Evolutionary conservation across 208 protist genomes (phyloP).

Genomic region (Acanthamoeba healyi): DNA sequence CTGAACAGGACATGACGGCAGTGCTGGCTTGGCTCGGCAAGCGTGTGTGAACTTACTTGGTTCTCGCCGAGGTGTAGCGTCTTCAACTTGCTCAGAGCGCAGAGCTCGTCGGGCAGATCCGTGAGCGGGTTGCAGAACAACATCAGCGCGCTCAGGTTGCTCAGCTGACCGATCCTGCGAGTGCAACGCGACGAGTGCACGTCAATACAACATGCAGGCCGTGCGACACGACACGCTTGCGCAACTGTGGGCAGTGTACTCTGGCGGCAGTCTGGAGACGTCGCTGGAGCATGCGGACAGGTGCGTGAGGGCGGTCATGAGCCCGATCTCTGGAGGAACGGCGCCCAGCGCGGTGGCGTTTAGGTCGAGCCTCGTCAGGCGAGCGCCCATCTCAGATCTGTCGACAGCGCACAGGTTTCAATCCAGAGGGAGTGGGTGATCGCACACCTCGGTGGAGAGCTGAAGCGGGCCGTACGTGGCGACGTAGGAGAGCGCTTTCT

Average conservation of each 20-base stretch:
- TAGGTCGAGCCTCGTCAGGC: neutral
- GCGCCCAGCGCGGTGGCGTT: neutral
- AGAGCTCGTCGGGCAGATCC: neutral
- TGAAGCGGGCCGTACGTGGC: neutral
- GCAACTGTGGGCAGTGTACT: too few species aligned
- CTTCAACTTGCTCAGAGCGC: neutral
- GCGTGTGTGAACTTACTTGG: neutral
- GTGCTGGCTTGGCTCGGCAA: too few species aligned
- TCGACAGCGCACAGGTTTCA: neutral
- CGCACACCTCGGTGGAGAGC: neutral
- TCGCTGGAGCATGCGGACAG: neutral
- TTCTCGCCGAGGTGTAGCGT: neutral
- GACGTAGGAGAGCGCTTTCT: neutral
- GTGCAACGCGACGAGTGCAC: neutral
- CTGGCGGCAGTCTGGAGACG: neutral
- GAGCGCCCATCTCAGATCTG: neutral
- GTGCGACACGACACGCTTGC: neutral
- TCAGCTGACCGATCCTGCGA: neutral
- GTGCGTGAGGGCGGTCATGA: neutral
- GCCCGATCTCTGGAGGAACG: slow-evolving; percentile 10
- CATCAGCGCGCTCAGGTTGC: neutral
- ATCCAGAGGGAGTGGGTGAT: neutral
- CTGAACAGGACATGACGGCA: too few species aligned
- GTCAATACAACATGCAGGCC: neutral
- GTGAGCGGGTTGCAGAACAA: neutral